Conservation (phyloP, 371 early-diverging fungal genomes). For the Apophysomyces trapeziformis region DNA sequence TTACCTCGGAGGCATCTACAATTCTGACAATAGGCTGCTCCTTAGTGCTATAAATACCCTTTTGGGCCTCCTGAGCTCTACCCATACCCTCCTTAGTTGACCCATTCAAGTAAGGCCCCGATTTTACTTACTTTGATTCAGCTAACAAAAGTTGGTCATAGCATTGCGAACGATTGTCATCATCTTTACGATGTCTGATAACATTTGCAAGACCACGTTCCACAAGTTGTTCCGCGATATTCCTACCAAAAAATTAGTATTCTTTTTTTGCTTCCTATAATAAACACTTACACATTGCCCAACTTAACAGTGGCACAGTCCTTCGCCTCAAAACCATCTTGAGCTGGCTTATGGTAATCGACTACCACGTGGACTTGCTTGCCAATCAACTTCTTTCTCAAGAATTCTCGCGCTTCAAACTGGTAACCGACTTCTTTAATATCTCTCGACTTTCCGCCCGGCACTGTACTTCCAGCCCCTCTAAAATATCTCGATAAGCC, state of each 20-base stretch:
- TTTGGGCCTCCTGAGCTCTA: slow-evolving; percentile 68
- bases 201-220: slow-evolving; percentile 82
- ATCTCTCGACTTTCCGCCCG: slow-evolving; percentile 65
- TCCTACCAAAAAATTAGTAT: slow-evolving; percentile 26
- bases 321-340: slow-evolving; percentile 85
- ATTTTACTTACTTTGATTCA: slow-evolving; percentile 61
- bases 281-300: slow-evolving; percentile 42
- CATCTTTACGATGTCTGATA: slow-evolving; percentile 85
- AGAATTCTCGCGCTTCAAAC: slow-evolving; percentile 85
- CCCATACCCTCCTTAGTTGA: not conserved
- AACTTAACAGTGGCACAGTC: slow-evolving; percentile 86
- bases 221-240: slow-evolving; percentile 81
- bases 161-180: slow-evolving; percentile 83
- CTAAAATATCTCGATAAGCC: slow-evolving; percentile 8
- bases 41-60: slow-evolving; percentile 82
- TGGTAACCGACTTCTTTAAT: slow-evolving; percentile 83
- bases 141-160: slow-evolving; percentile 89
- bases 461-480: slow-evolving; percentile 45
- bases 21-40: slow-evolving; percentile 72
- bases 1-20: slow-evolving; percentile 71
- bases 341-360: slow-evolving; percentile 90
- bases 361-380: slow-evolving; percentile 80
- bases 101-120: not conserved
- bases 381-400: slow-evolving; percentile 88
- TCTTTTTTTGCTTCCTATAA: not conserved